Conservation (phyloP, 305 asterid genomes). For the Fraxinus sp. region DNA sequence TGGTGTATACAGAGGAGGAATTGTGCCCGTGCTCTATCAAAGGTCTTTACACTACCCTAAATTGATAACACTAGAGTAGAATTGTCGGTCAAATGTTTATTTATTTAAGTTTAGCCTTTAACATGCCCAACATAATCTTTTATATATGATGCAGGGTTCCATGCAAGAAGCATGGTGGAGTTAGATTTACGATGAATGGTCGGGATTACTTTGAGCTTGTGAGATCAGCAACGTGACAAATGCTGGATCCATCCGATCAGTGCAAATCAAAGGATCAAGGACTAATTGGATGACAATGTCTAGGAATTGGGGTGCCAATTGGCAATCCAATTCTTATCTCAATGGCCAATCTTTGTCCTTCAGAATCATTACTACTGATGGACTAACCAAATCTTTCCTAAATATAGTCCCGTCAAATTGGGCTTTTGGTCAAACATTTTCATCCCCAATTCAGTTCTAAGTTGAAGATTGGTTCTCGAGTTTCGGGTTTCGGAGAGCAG, state of each 20-base stretch:
- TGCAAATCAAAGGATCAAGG: slow-evolving; percentile 66
- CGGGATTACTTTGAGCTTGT: slow-evolving; percentile 65
- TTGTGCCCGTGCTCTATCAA: slow-evolving; percentile 64
- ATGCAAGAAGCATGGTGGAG: slow-evolving; percentile 73
- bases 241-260: slow-evolving; percentile 64
- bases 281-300: slow-evolving; percentile 74
- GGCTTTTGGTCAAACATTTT: slow-evolving; percentile 71
- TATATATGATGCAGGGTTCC: slow-evolving; percentile 51
- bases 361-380: slow-evolving; percentile 70
- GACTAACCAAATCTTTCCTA: slow-evolving; percentile 46
- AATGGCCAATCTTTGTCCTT: slow-evolving; percentile 70
- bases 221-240: slow-evolving; percentile 60
- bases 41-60: slow-evolving; percentile 31
- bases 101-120: background rate
- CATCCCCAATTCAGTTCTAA: slow-evolving; percentile 50
- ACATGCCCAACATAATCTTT: background rate
- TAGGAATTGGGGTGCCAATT: slow-evolving; percentile 85
- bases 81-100: background rate
- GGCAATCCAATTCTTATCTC: slow-evolving; percentile 67
- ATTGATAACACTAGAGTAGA: background rate
- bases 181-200: slow-evolving; percentile 68
- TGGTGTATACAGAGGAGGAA: slow-evolving; percentile 59
- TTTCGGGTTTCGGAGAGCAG: slow-evolving; percentile 38
- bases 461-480: slow-evolving; percentile 11
- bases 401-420: slow-evolving; percentile 60